Evolutionary conservation across 306 rosid species (phyloP).

Genomic region (Oxytropis ochrocephala): DNA sequence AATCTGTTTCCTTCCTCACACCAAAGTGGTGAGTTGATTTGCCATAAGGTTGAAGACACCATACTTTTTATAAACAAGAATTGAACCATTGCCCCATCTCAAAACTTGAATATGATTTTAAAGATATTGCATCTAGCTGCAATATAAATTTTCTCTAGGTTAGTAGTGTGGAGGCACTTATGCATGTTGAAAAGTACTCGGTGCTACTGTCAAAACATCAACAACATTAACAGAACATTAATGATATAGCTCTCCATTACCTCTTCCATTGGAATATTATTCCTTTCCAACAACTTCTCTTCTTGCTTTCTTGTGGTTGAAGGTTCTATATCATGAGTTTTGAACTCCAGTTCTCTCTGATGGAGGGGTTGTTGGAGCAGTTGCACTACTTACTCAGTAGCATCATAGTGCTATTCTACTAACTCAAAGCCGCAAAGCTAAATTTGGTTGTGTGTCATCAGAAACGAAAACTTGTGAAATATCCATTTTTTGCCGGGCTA

Average conservation of each 20-base stretch:
- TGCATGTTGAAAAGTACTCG: not conserved
- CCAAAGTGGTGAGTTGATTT: not conserved
- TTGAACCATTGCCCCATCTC: not conserved
- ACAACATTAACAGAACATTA: constrained; percentile 17
- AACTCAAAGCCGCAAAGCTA: constrained; percentile 18
- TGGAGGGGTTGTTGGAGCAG: constrained; percentile 65
- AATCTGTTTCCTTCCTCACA: not conserved
- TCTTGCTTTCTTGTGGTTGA: constrained; percentile 20
- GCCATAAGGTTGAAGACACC: not conserved
- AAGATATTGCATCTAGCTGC: constrained; percentile 10
- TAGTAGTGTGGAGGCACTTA: not conserved
- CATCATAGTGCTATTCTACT: constrained; percentile 23
- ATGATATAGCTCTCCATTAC: not conserved
- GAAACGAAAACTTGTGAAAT: not conserved
- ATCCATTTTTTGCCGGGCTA: not conserved
- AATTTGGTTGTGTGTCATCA: too few relatives aligned
- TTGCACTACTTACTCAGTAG: constrained; percentile 29
- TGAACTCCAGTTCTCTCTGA: constrained; percentile 32
- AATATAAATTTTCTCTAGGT: not conserved
- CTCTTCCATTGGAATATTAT: constrained; percentile 28
- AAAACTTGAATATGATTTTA: constrained; percentile 15
- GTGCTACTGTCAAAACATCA: not conserved
- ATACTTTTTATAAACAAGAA: not conserved
- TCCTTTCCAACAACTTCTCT: constrained; percentile 12
- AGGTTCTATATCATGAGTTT: constrained; percentile 18